Percentiles rank a stretch among this genome's conserved stretches.
Evolutionary conservation across 805 yeast species (phyloP).

Genomic region (Sugiyamaella smithiae): DNA sequence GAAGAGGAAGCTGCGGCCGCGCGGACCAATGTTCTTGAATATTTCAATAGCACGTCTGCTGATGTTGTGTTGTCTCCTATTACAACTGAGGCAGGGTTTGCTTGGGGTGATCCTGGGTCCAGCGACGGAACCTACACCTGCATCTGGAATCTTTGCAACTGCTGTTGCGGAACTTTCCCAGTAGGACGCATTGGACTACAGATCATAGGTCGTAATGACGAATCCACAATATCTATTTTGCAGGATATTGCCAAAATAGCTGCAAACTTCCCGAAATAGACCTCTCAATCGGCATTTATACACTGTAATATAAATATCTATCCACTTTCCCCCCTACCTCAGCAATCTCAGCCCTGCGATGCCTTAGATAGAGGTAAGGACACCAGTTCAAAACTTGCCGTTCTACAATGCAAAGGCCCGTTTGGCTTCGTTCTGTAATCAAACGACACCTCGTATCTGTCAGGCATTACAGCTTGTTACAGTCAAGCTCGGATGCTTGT

Average conservation of each 20-base stretch:
- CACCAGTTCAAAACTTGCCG: neutral
- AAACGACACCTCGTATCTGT: too few species aligned
- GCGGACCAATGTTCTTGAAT: neutral
- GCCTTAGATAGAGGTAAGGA: neutral
- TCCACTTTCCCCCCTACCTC: too few species aligned
- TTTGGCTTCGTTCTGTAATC: neutral
- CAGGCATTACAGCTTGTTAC: too few species aligned
- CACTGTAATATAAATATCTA: too few species aligned
- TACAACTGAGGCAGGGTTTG: neutral
- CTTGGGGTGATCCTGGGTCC: conserved; percentile 9
- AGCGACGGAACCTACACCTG: conserved; percentile 11
- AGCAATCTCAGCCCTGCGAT: conserved; percentile 1
- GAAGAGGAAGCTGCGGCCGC: neutral
- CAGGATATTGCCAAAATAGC: too few species aligned
- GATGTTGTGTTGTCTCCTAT: conserved; percentile 12
- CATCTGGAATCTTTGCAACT: conserved; percentile 14
- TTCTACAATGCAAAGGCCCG: neutral
- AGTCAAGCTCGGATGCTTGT: too few species aligned
- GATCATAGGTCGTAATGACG: too few species aligned
- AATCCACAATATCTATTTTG: too few species aligned
- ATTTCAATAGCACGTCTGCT: neutral
- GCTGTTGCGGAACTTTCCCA: too few species aligned
- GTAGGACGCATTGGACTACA: too few species aligned
- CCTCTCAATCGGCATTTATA: too few species aligned
- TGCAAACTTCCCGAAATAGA: too few species aligned